These are phyloP conservation scores for Gnaphalium uliginosum DNA, from an alignment of 129 eudicot genomes.

Conservation along the genomic window DNA sequence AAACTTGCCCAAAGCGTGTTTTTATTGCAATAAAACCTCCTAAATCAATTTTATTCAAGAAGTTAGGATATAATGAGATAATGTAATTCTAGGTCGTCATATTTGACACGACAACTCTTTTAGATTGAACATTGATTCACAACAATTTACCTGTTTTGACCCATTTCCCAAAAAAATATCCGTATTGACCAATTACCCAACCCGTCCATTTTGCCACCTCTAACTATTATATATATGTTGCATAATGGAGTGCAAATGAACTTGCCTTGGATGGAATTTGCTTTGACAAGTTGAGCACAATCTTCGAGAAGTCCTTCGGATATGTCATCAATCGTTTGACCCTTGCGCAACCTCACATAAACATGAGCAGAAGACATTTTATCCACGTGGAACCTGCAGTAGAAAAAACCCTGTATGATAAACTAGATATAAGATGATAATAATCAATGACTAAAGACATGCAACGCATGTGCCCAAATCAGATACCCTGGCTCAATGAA, in stretches of 20 bases:
- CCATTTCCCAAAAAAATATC: neutral
- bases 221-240: neutral
- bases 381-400: slow-evolving; percentile 94
- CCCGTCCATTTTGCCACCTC: neutral
- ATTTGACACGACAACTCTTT: too few species aligned
- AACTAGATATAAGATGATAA: slow-evolving; percentile 37
- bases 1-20: neutral
- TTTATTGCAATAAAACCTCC: neutral
- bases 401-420: slow-evolving; percentile 46
- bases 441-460: slow-evolving; percentile 7
- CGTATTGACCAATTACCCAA: neutral
- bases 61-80: too few species aligned
- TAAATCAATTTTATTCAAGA: neutral
- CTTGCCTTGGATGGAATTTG: slow-evolving; percentile 96
- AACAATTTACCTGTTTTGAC: neutral
- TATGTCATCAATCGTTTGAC: slow-evolving; percentile 86
- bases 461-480: neutral
- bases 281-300: slow-evolving; percentile 96
- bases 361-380: slow-evolving; percentile 99
- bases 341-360: slow-evolving; percentile 81
- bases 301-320: slow-evolving; percentile 95
- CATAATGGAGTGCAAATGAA: slow-evolving; percentile 13
- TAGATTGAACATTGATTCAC: too few species aligned
- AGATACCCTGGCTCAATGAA: neutral
- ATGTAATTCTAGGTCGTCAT: too few species aligned